A percentile compares a stretch with the other conserved stretches of the same genome.
phyloP scores from a whole-genome alignment of 257 asterid genomes.

The Ocimum tenuiflorum region DNA sequence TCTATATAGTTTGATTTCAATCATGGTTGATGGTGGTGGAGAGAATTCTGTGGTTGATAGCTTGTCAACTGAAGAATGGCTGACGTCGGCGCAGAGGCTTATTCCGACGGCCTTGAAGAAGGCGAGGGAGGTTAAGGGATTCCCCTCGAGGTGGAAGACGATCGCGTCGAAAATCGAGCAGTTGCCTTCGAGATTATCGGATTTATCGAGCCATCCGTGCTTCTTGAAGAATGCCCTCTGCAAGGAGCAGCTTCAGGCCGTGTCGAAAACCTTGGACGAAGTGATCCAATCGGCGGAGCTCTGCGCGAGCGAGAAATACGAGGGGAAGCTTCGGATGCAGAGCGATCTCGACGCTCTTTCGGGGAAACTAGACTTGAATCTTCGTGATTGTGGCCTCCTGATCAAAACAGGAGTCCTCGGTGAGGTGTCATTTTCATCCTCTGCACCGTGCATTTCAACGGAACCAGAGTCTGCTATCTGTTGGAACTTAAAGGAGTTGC shows the following conservation, averaged over 20 bases:
- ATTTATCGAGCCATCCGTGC: conserved; percentile 91
- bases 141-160: conserved; percentile 75
- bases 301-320: conserved; percentile 53
- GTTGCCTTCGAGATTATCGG: conserved; percentile 55
- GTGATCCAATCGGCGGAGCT: conserved; percentile 49
- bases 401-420: conserved; percentile 92
- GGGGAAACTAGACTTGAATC: conserved; percentile 59
- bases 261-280: conserved; percentile 50
- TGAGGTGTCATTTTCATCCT: conserved; percentile 55
- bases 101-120: conserved; percentile 63
- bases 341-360: conserved; percentile 74
- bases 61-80: conserved; percentile 69
- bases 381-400: conserved; percentile 81
- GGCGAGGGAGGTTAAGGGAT: conserved; percentile 62
- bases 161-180: conserved; percentile 60
- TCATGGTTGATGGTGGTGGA: conserved; percentile 62
- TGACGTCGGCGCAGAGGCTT: conserved; percentile 58
- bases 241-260: conserved; percentile 75
- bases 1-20: conserved; percentile 25
- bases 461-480: conserved; percentile 37
- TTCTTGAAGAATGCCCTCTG: conserved; percentile 78
- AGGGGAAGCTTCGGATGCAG: conserved; percentile 88
- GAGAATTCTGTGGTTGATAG: conserved; percentile 17
- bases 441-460: conserved; percentile 31
- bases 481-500: conserved; percentile 54